Evolutionary conservation across 352 stramenopile genomes (phyloP).

Genomic region (Phytophthora crassamura): DNA sequence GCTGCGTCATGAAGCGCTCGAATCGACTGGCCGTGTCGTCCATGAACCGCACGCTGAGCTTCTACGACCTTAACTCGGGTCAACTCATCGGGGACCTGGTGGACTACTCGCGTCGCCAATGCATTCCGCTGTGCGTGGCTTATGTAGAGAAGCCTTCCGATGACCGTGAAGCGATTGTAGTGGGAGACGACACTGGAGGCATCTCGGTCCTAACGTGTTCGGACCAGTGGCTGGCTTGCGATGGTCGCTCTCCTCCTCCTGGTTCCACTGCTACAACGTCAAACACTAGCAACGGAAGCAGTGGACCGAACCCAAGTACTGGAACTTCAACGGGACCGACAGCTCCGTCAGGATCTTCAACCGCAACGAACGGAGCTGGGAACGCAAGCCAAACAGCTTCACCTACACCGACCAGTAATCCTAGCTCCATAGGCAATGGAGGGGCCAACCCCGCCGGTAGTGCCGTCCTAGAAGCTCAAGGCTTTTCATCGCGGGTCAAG

Average conservation of each 20-base stretch:
- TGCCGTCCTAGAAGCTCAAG: constrained; percentile 62
- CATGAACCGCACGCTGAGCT: constrained; percentile 78
- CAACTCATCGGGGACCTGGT: constrained; percentile 77
- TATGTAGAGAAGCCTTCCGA: constrained; percentile 83
- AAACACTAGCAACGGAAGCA: constrained; percentile 20
- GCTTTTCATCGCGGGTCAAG: constrained; percentile 71
- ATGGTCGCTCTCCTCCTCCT: constrained; percentile 57
- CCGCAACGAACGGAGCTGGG: constrained; percentile 10
- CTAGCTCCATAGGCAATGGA: constrained; percentile 18
- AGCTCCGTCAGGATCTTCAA: constrained; percentile 9
- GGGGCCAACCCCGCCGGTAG: constrained; percentile 51
- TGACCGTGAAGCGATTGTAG: constrained; percentile 73
- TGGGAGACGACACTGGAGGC: constrained; percentile 79
- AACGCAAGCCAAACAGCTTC: constrained; percentile 15
- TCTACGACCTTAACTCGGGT: constrained; percentile 78
- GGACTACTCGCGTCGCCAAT: constrained; percentile 81
- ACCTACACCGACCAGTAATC: constrained; percentile 25
- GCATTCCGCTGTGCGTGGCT: constrained; percentile 79
- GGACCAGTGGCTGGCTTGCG: constrained; percentile 70
- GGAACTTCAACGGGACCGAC: constrained; percentile 9
- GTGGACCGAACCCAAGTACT: neutral
- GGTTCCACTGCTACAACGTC: constrained; percentile 23
- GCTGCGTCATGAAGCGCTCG: constrained; percentile 79
- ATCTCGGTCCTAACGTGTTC: constrained; percentile 81
- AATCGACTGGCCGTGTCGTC: constrained; percentile 83